These are phyloP conservation scores for Eucalyptus sideroxylon DNA, from an alignment of 345 rosid genomes.

Conservation along the genomic window DNA sequence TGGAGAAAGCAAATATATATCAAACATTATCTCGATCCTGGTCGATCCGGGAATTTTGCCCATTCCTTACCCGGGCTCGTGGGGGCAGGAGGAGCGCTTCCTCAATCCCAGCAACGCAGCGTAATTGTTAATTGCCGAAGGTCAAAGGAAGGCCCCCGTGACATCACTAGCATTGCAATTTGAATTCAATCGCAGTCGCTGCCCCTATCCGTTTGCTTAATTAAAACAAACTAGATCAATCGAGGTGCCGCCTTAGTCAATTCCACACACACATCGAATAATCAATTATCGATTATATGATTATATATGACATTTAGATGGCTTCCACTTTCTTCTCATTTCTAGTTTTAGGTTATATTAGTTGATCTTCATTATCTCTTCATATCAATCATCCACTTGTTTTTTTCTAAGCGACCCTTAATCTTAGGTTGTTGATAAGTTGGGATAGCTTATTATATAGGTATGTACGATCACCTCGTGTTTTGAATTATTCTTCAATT, in stretches of 20 bases:
- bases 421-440: not conserved
- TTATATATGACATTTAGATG: not conserved
- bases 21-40: not conserved
- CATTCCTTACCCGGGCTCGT: not conserved
- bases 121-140: not conserved
- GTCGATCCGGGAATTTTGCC: not conserved
- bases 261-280: not conserved
- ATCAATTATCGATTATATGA: not conserved
- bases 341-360: not conserved
- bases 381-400: not conserved
- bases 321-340: not conserved
- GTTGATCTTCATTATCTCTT: not conserved
- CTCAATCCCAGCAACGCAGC: not conserved
- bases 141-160: not conserved
- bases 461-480: not conserved
- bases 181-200: not conserved
- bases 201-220: not conserved
- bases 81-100: not conserved
- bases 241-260: not conserved
- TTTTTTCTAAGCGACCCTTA: not conserved
- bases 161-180: not conserved
- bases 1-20: not conserved
- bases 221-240: not conserved
- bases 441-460: not conserved
- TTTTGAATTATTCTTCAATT: not conserved